These are phyloP conservation scores for Yamadazyma jaroonii DNA, from an alignment of 1,139 yeast species.

Conservation along the genomic window DNA sequence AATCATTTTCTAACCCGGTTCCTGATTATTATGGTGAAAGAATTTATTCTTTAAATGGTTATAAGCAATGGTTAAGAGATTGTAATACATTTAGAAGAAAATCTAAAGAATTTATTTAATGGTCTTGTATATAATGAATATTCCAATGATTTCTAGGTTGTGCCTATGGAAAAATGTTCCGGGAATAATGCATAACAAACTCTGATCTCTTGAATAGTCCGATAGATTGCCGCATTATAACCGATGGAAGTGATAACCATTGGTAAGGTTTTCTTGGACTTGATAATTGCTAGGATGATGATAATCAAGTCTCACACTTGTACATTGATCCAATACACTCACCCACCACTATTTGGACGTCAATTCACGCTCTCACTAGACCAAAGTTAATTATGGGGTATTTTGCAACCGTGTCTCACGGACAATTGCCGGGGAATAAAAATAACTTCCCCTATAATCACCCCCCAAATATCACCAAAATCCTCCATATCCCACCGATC, in stretches of 20 bases:
- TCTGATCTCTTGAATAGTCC: no score
- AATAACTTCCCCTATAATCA: not conserved
- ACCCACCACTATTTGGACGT: no score
- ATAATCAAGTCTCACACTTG: no score
- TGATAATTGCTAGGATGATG: no score
- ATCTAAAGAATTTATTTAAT: slow-evolving; percentile 69
- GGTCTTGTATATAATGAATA: slow-evolving; percentile 1
- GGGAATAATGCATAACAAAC: not conserved
- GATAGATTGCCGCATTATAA: no score
- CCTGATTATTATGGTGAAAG: slow-evolving; percentile 98
- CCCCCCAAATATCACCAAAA: not conserved
- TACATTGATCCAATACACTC: no score
- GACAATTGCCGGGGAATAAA: not conserved
- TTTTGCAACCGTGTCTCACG: no score
- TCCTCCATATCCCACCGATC: not conserved
- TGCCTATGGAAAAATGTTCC: no score
- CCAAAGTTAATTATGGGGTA: no score
- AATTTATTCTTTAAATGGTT: slow-evolving; percentile 80
- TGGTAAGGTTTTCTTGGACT: no score
- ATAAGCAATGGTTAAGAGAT: slow-evolving; percentile 95
- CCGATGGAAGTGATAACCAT: no score
- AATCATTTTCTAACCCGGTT: slow-evolving; percentile 89
- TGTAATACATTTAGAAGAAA: slow-evolving; percentile 88
- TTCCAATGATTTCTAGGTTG: not conserved
- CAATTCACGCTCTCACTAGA: no score